Evolutionary conservation across 306 rosid species (phyloP).

Genomic region (Ormosia emarginata): DNA sequence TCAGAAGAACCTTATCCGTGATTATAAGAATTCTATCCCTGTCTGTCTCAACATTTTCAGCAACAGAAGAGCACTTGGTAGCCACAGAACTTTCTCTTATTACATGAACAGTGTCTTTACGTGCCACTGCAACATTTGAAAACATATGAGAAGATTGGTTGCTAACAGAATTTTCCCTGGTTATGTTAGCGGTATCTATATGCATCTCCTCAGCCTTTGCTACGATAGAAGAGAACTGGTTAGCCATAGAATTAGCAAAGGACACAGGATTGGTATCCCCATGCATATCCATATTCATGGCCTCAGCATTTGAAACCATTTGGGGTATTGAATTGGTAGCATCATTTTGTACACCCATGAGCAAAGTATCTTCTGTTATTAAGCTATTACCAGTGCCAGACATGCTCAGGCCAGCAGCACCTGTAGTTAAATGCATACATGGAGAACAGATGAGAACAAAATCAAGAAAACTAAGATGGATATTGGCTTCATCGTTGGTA

Average conservation of each 20-base stretch:
- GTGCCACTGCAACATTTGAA: slow-evolving; percentile 26
- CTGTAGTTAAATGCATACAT: slow-evolving; percentile 31
- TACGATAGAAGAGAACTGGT: slow-evolving; percentile 30
- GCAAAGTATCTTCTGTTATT: slow-evolving; percentile 32
- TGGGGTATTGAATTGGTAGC: slow-evolving; percentile 36
- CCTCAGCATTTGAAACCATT: slow-evolving; percentile 24
- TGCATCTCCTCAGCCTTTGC: slow-evolving; percentile 34
- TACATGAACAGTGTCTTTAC: slow-evolving; percentile 9
- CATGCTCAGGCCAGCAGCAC: slow-evolving; percentile 37
- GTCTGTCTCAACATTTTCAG: slow-evolving; percentile 25
- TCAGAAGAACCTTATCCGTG: neutral
- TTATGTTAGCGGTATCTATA: slow-evolving; percentile 19
- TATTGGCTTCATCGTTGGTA: neutral
- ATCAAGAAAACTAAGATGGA: neutral
- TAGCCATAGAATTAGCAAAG: slow-evolving; percentile 17
- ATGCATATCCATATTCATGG: slow-evolving; percentile 34
- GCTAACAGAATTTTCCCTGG: slow-evolving; percentile 27
- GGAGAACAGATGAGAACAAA: slow-evolving; percentile 10
- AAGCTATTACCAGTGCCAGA: slow-evolving; percentile 29
- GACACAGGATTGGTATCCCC: slow-evolving; percentile 9
- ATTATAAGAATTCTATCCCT: slow-evolving; percentile 12
- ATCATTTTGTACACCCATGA: slow-evolving; percentile 35
- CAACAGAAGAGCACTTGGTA: slow-evolving; percentile 16
- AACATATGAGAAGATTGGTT: slow-evolving; percentile 28
- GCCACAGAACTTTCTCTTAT: slow-evolving; percentile 1